Conservation (phyloP, 2,329 filamentous ascomycete species). For the Botryosphaeria dothidea region DNA sequence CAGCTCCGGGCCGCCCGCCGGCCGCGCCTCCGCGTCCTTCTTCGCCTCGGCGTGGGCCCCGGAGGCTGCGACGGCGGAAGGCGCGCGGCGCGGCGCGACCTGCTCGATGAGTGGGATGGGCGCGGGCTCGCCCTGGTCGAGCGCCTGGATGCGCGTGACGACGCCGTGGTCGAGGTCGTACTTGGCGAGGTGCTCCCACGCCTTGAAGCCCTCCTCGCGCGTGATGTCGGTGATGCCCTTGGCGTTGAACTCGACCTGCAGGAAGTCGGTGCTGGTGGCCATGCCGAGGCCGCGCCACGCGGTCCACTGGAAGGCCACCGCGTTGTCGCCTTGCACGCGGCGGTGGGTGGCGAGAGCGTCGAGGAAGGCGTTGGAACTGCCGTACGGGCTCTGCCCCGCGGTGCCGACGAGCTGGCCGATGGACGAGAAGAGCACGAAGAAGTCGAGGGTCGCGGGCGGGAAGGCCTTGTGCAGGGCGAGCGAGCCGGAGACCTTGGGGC, state of each 20-base stretch:
- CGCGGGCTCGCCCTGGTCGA: constrained; percentile 35
- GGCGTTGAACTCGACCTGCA: constrained; percentile 42
- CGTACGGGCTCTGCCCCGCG: constrained; percentile 22
- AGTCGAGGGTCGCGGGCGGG: constrained; percentile 31
- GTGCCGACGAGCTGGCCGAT: constrained; percentile 19
- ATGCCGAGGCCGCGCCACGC: constrained; percentile 46
- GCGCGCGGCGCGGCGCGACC: constrained; percentile 26
- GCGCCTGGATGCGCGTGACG: constrained; percentile 33
- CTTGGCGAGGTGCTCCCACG: constrained; percentile 41
- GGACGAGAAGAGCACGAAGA: constrained; percentile 21
- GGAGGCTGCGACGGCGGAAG: background rate
- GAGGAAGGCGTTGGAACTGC: constrained; percentile 24
- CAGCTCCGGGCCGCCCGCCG: constrained; percentile 19
- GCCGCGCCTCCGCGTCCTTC: background rate
- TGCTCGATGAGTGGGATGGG: constrained; percentile 32
- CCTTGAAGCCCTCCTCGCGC: constrained; percentile 43
- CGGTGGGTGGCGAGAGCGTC: constrained; percentile 23
- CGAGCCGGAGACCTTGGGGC: constrained; percentile 34
- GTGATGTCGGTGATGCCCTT: constrained; percentile 48
- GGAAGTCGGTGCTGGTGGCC: constrained; percentile 38
- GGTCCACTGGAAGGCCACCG: constrained; percentile 46
- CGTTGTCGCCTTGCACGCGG: constrained; percentile 40
- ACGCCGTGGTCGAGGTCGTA: constrained; percentile 43
- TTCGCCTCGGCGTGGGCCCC: background rate
- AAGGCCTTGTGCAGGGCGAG: constrained; percentile 30